These are phyloP conservation scores for Pseudogymnoascus destructans DNA, from an alignment of 2,329 filamentous ascomycete species.

Conservation along the genomic window DNA sequence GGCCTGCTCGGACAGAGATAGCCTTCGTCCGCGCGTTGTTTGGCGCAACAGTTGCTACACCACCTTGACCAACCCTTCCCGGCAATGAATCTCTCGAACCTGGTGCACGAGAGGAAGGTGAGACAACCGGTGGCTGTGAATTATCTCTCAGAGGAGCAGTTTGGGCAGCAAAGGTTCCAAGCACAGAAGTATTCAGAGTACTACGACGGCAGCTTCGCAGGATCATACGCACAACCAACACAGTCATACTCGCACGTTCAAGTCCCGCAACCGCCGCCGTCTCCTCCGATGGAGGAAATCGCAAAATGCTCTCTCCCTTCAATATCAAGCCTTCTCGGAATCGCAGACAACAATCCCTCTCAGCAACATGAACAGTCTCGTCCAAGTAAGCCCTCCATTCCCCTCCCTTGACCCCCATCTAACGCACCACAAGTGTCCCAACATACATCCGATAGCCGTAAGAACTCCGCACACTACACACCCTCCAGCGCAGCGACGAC, in stretches of 20 bases:
- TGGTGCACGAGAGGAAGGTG: conserved; percentile 25
- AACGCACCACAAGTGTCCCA: neutral
- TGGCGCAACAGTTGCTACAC: neutral
- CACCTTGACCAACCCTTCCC: neutral
- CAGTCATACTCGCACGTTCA: conserved; percentile 37
- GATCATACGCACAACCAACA: conserved; percentile 32
- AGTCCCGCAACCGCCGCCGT: conserved; percentile 52
- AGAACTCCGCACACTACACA: neutral
- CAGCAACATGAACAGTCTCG: conserved; percentile 29
- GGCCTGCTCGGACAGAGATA: neutral
- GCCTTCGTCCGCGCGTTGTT: neutral
- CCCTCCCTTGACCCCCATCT: neutral
- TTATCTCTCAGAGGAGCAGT: conserved; percentile 22
- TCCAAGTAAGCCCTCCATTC: neutral
- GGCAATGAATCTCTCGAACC: conserved; percentile 28
- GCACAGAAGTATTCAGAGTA: neutral
- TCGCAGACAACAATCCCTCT: conserved; percentile 53
- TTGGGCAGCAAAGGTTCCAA: conserved; percentile 21
- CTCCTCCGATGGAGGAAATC: conserved; percentile 60
- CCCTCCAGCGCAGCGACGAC: neutral
- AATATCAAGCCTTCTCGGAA: conserved; percentile 77
- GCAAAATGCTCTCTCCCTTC: conserved; percentile 79
- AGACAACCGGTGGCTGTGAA: conserved; percentile 21
- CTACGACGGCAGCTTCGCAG: conserved; percentile 33
- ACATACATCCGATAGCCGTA: neutral